Conservation (phyloP, 2,329 filamentous ascomycete genomes). For the Verticillium klebahnii region DNA sequence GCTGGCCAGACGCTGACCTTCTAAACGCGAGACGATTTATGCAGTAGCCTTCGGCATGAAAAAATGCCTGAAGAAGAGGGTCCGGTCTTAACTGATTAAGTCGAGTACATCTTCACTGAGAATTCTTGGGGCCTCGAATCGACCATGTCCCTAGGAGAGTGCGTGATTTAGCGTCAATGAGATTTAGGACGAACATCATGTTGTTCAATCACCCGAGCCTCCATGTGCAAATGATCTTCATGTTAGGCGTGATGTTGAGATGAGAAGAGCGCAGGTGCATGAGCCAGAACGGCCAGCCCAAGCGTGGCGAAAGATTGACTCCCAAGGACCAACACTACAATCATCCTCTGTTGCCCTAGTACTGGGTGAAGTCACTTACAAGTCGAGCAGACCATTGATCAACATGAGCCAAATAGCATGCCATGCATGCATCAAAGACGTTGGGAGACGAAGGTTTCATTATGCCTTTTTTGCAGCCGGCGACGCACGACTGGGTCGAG, state of each 20-base stretch:
- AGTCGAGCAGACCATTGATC: not conserved
- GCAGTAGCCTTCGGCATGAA: not conserved
- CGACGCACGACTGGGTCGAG: no score
- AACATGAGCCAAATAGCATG: not conserved
- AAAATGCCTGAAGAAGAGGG: no score
- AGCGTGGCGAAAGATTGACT: not conserved
- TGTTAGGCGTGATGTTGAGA: not conserved
- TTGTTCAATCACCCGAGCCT: not conserved
- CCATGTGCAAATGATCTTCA: not conserved
- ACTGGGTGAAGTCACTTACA: not conserved
- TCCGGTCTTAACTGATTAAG: no score
- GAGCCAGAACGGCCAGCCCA: not conserved
- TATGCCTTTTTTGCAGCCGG: not conserved
- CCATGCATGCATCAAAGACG: not conserved
- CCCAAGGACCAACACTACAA: not conserved
- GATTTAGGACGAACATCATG: not conserved
- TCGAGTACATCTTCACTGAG: no score
- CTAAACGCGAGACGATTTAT: not conserved
- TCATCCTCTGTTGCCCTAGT: not conserved
- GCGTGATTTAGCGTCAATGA: not conserved
- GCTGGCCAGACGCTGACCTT: constrained; percentile 26
- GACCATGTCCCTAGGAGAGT: not conserved
- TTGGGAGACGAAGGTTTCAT: not conserved
- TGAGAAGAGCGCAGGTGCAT: not conserved
- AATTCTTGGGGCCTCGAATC: not conserved